Evolutionary conservation across 2,329 filamentous ascomycete species (phyloP), one percentile per base, ranked within the genome.

Genomic region (Fusarium sp.): DNA sequence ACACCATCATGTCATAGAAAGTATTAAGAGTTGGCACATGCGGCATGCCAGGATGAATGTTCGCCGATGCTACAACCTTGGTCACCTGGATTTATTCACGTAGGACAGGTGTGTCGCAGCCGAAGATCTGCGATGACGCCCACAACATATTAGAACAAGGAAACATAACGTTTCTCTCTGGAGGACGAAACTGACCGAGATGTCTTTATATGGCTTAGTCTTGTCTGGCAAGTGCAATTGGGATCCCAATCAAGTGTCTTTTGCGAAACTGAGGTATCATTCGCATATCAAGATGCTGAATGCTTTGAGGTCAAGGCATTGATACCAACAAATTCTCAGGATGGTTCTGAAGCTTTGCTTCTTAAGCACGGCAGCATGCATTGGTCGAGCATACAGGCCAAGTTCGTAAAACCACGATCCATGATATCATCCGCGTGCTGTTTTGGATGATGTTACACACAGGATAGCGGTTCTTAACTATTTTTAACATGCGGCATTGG

Each of bases 191-290:
- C 40, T 37, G 31, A 50, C 42, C 27, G 18, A 53, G 45, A 47
- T 51, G 54, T 53, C 63, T 61, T 43, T 39, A 67, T 67, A 35
- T 17, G 58, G 66, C 63, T 58, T 69, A 66, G 67, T 39, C 48
- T 61, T 42, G 63, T 74, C 56, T 70, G 66, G 71, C 71, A 71
- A 68, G 71, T 72, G 61, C 69, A 51, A 70, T 71, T 67, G 37
- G 37, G 47, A 42, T 58, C 51, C 67, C 36, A 33, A 72, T 72
- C 49, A 54, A 74, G 71, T 48, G 47, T 48, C 20, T 60, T 66
- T 73, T 73, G 71, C 71, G 71, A 73, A 58, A 42, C 43, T 63
- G 52, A 47, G 49, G 48, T 54, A 54, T 54, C 35, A 43, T 63
- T 27, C 20, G 42, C 36, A 53, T 40, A 21, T 49, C 49, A 57